Evolutionary conservation across 1,284 basidiomycete species (phyloP).

Genomic region (Apiotrichum gracile): DNA sequence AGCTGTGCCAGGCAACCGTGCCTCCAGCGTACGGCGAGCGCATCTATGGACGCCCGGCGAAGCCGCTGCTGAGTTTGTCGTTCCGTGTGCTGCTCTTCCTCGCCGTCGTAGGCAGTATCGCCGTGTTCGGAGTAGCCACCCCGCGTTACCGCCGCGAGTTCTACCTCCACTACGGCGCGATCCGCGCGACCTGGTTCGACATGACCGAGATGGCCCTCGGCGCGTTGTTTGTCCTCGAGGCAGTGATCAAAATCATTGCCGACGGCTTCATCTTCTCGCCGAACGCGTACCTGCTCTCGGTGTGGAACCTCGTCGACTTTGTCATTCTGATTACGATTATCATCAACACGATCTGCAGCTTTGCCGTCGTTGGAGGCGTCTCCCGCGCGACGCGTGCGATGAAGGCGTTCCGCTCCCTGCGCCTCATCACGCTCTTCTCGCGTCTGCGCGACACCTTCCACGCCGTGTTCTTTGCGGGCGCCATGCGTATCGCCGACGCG

Average conservation of each 20-base stretch:
- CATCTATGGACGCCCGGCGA: slow-evolving; percentile 68
- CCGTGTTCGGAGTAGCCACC: slow-evolving; percentile 78
- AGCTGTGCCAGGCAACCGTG: slow-evolving; percentile 76
- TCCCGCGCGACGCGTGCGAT: slow-evolving; percentile 77
- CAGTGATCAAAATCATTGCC: slow-evolving; percentile 79
- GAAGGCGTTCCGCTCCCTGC: slow-evolving; percentile 82
- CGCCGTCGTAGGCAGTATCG: slow-evolving; percentile 75
- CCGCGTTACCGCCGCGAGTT: slow-evolving; percentile 77
- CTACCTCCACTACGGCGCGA: slow-evolving; percentile 57
- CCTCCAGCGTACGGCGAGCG: slow-evolving; percentile 77
- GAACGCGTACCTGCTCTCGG: slow-evolving; percentile 83
- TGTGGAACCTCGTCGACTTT: slow-evolving; percentile 91
- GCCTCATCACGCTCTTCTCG: slow-evolving; percentile 82
- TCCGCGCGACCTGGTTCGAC: slow-evolving; percentile 79
- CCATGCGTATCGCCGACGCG: slow-evolving; percentile 79
- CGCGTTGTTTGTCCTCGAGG: slow-evolving; percentile 72
- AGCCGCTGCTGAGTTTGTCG: slow-evolving; percentile 60
- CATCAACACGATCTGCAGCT: slow-evolving; percentile 70
- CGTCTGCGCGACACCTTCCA: slow-evolving; percentile 86
- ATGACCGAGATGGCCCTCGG: slow-evolving; percentile 73
- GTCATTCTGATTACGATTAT: slow-evolving; percentile 76
- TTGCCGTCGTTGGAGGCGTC: slow-evolving; percentile 73
- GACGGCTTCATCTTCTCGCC: slow-evolving; percentile 91
- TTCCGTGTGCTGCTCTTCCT: slow-evolving; percentile 72
- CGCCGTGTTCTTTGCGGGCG: slow-evolving; percentile 83